Conservation (phyloP, 2,329 filamentous ascomycete genomes). For the Intubia oerlemansii region DNA sequence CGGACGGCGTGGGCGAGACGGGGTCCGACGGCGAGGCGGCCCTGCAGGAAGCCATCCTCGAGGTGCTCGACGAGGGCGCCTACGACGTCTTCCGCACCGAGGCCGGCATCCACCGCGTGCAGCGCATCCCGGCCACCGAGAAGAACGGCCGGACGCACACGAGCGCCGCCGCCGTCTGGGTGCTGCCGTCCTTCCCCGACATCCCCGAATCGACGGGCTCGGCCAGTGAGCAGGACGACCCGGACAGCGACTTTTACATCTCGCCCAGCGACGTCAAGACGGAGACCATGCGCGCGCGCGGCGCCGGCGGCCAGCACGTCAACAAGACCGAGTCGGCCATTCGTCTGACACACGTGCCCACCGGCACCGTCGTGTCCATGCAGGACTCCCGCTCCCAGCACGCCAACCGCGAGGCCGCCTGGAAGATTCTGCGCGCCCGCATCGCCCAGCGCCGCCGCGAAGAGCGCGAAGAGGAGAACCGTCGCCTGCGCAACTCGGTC, state of each 20-base stretch:
- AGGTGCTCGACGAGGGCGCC: conserved; percentile 54
- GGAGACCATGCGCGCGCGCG: conserved; percentile 81
- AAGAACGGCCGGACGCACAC: conserved; percentile 83
- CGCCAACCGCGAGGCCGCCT: conserved; percentile 71
- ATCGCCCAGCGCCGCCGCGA: conserved; percentile 65
- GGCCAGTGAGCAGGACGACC: conserved; percentile 50
- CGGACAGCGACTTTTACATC: conserved; percentile 79
- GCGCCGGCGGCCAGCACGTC: conserved; percentile 91
- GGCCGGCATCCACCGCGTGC: conserved; percentile 86
- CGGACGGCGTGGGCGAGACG: conserved; percentile 38
- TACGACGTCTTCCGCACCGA: conserved; percentile 72
- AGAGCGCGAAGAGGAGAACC: conserved; percentile 61
- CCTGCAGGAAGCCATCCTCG: conserved; percentile 71
- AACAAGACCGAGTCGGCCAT: conserved; percentile 97
- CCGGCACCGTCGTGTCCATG: conserved; percentile 70
- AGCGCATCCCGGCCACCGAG: conserved; percentile 82
- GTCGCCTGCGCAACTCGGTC: conserved; percentile 53
- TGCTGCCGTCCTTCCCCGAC: conserved; percentile 55
- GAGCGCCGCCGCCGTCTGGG: conserved; percentile 77
- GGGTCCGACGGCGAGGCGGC: conserved; percentile 40
- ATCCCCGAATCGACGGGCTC: conserved; percentile 8
- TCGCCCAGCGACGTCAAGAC: conserved; percentile 60
- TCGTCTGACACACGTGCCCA: conserved; percentile 75
- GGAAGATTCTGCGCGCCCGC: conserved; percentile 63
- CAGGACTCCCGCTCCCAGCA: conserved; percentile 85